A percentile compares a stretch with the other conserved stretches of the same genome.
phyloP scores from a whole-genome alignment of 2,329 filamentous ascomycete genomes.

The Aspergillus nomiae region DNA sequence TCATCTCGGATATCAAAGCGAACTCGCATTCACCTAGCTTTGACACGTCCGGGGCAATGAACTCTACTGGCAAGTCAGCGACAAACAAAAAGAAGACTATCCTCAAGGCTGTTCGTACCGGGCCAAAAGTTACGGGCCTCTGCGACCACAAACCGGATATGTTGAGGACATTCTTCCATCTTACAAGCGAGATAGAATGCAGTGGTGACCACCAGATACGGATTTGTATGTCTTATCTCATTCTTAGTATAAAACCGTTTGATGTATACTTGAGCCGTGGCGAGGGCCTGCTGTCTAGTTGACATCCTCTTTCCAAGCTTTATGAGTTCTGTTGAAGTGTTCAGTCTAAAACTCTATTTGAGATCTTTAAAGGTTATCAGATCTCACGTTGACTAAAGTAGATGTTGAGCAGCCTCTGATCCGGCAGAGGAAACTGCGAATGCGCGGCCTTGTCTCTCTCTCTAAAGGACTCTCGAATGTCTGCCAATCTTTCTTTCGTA shows the following conservation, averaged over 20 bases:
- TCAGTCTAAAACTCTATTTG: slow-evolving; percentile 4
- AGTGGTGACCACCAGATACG: slow-evolving; percentile 89
- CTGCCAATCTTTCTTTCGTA: slow-evolving; percentile 74
- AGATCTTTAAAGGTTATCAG: background rate
- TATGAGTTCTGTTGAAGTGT: slow-evolving; percentile 63
- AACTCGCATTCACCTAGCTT: slow-evolving; percentile 95
- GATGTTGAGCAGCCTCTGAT: slow-evolving; percentile 79
- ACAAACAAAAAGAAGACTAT: background rate
- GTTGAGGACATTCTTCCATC: slow-evolving; percentile 96
- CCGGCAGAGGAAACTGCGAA: slow-evolving; percentile 79
- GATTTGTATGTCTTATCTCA: slow-evolving; percentile 89
- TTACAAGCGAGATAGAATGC: slow-evolving; percentile 95
- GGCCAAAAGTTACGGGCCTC: slow-evolving; percentile 87
- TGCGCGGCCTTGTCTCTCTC: slow-evolving; percentile 74
- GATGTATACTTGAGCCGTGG: slow-evolving; percentile 92
- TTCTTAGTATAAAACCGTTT: slow-evolving; percentile 91
- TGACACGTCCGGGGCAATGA: slow-evolving; percentile 73
- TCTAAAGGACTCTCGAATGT: slow-evolving; percentile 74
- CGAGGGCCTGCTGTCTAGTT: slow-evolving; percentile 86
- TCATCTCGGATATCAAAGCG: slow-evolving; percentile 86
- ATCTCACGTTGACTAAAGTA: slow-evolving; percentile 85
- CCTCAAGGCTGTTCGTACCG: slow-evolving; percentile 45
- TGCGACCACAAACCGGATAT: slow-evolving; percentile 85
- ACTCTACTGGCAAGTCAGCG: slow-evolving; percentile 51
- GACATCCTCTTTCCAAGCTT: slow-evolving; percentile 82